These are phyloP conservation scores for Zygosaccharomyces siamensis DNA, from an alignment of 805 yeast genomes.

Conservation along the genomic window DNA sequence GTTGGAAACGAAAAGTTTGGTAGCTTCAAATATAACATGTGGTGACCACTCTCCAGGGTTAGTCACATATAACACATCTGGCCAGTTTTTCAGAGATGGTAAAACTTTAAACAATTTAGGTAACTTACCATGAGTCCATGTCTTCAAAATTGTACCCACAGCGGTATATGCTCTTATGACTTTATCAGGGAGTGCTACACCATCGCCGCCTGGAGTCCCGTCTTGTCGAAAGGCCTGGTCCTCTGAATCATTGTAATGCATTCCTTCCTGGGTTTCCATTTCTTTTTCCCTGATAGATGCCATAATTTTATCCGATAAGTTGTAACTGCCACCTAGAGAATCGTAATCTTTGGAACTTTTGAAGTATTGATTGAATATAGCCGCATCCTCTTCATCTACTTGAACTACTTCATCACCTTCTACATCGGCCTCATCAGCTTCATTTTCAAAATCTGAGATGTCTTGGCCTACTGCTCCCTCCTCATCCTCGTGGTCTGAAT, in stretches of 20 bases:
- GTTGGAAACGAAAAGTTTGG: constrained; percentile 88
- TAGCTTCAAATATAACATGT: constrained; percentile 90
- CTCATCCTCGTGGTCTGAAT: constrained; percentile 50
- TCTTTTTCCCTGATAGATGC: constrained; percentile 81
- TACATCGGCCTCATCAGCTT: constrained; percentile 41
- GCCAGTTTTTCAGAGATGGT: constrained; percentile 93
- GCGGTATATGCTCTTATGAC: constrained; percentile 92
- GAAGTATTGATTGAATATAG: constrained; percentile 73
- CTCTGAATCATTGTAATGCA: constrained; percentile 13
- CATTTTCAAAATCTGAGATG: constrained; percentile 51
- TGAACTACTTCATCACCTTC: constrained; percentile 59
- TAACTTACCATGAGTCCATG: constrained; percentile 91
- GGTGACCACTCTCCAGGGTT: constrained; percentile 94
- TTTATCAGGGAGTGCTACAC: constrained; percentile 88
- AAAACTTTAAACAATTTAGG: constrained; percentile 96
- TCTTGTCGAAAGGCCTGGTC: constrained; percentile 25
- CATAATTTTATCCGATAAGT: constrained; percentile 89
- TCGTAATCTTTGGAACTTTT: constrained; percentile 39
- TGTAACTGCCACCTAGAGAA: constrained; percentile 45
- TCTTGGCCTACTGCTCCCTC: constrained; percentile 38
- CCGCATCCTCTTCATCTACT: constrained; percentile 77
- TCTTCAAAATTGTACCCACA: constrained; percentile 78
- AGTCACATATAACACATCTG: constrained; percentile 87
- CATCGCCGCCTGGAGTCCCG: constrained; percentile 49
- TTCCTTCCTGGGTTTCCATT: constrained; percentile 22